phyloP scores from a whole-genome alignment of 2,329 filamentous ascomycete genomes.

The Periconia sp. region DNA sequence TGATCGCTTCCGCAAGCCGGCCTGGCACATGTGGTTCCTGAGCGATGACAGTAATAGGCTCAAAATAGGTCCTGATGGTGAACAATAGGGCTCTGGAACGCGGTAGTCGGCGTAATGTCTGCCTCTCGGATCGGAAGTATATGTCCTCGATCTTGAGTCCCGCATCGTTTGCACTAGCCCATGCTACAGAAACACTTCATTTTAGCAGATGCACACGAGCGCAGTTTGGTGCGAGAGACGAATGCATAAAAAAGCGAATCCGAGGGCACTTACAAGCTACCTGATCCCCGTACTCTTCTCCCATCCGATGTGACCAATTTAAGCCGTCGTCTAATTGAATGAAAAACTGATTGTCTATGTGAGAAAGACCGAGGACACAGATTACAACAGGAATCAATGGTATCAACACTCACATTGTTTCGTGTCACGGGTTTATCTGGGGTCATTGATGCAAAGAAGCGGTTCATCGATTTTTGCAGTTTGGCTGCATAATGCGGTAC shows the following conservation, averaged over 20 bases:
- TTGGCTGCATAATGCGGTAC: constrained; percentile 8
- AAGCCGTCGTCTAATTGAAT: constrained; percentile 9
- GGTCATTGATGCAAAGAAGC: constrained; percentile 4
- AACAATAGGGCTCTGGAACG: constrained; percentile 57
- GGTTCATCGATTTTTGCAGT: constrained; percentile 9
- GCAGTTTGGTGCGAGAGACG: too few species aligned
- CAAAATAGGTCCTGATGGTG: constrained; percentile 58
- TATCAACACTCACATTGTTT: constrained; percentile 2
- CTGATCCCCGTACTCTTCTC: constrained; percentile 4
- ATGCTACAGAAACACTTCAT: too few species aligned
- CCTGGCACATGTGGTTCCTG: constrained; percentile 8
- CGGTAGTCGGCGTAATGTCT: constrained; percentile 60
- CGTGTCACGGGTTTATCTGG: constrained; percentile 6
- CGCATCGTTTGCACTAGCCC: constrained; percentile 3
- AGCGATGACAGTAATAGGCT: constrained; percentile 6
- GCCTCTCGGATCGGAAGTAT: constrained; percentile 56
- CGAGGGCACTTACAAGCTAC: too few species aligned
- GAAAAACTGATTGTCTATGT: constrained; percentile 6
- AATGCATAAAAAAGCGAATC: too few species aligned
- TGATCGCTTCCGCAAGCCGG: constrained; percentile 6
- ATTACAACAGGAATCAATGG: too few species aligned
- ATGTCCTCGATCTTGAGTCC: constrained; percentile 4
- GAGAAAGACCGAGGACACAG: too few species aligned
- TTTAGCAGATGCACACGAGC: too few species aligned
- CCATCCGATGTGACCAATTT: constrained; percentile 9